Base-by-base conservation (phyloP, 2,329 filamentous ascomycete species). In the Sclerotinia glacialis region DNA sequence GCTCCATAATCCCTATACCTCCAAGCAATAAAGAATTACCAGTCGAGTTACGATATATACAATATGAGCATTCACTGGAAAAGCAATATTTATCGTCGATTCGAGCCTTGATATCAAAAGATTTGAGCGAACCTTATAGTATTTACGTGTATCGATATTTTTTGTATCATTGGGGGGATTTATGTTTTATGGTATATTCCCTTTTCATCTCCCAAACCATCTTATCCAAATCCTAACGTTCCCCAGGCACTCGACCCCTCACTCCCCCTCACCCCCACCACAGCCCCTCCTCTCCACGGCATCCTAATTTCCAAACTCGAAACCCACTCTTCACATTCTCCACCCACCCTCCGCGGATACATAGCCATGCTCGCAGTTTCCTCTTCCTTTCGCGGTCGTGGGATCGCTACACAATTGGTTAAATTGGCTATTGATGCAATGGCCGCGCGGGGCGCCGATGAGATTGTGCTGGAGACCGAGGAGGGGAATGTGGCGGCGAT, bases 91-190 rank as follows among this genome's bases (percentile, higher is more conserved):
- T 99, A 52, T 88, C 93, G 46, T 88, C 92, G 52, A 97, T 99
- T 78, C 89, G 94, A 65, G 89, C 93, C 67, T 81, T 99, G 76
- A 99, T 99, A 75, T 95, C 93, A 54, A 96, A 94, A 75, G 95
- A 98, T 77, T 84, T 99, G 60, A 98, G 94, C 72, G 95, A 99
- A 78, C 95, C 95, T 1, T 99, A 99, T 78, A 98, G 94, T 79
- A 98, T 99, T 77, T 99, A 99, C 80, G 95, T 99, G 67, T 99
- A 98, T 78, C 88, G 95, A 42, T 99, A 99, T 78, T 99, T 99
- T 74, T 82, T 99, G 23, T 97, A 96, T 76, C 93, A 98, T 84
- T 99, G 95, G 95, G 91, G 91, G 6, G 90, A 98, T 76, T 81
- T 99, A n/a, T 99, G 95, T 79, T 98, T 92, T 79, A 91, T 98